Evolutionary conservation across 148 eudicot genomes (phyloP).

Genomic region (Rhododendron ovatum): DNA sequence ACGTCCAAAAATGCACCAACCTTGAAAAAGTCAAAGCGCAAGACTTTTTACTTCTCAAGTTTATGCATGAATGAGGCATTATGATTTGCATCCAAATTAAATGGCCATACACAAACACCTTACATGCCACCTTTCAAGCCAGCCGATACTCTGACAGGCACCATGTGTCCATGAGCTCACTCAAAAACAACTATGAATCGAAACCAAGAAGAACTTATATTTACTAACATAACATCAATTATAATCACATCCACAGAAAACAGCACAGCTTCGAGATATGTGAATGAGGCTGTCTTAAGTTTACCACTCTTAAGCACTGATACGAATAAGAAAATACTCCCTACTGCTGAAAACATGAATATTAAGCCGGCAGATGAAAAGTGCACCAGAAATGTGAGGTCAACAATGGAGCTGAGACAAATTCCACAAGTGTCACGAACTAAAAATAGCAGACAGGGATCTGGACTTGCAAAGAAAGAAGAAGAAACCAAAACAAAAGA

Average conservation of each 20-base stretch:
- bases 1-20: not conserved
- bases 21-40: not conserved
- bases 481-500: not conserved
- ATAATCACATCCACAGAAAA: not conserved
- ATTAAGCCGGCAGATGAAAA: not conserved
- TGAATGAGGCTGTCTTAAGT: not conserved
- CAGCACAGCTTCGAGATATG: not conserved
- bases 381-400: not conserved
- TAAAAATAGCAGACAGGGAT: not conserved
- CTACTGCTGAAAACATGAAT: not conserved
- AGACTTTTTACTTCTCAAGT: not conserved
- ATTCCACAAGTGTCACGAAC: not conserved
- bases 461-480: not conserved
- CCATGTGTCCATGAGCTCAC: not conserved
- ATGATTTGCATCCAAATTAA: not conserved
- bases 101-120: not conserved
- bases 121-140: not conserved
- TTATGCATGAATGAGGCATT: not conserved
- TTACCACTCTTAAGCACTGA: not conserved
- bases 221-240: not conserved
- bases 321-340: not conserved
- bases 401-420: not conserved
- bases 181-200: not conserved
- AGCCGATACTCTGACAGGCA: not conserved
- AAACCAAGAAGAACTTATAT: not conserved